These are phyloP conservation scores for Leonotis leonurus DNA, from an alignment of 257 asterid genomes.

Conservation along the genomic window DNA sequence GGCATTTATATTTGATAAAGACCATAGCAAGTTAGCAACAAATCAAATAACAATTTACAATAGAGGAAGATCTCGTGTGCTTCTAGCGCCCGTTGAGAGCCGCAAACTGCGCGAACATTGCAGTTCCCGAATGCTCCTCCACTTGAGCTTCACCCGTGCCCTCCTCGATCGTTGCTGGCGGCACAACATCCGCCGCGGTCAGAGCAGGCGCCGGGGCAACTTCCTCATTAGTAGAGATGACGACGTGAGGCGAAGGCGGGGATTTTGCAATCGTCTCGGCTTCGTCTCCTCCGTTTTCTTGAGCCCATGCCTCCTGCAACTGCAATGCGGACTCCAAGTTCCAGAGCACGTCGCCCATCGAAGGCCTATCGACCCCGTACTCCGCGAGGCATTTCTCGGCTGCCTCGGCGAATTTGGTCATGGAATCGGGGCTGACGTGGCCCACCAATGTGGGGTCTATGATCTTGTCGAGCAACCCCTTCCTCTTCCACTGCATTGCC, in stretches of 20 bases:
- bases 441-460: constrained; percentile 63
- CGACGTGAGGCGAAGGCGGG: constrained; percentile 8
- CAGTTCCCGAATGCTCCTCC: constrained; percentile 77
- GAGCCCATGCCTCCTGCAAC: constrained; percentile 50
- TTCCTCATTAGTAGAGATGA: background rate
- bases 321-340: constrained; percentile 78
- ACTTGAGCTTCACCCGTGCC: constrained; percentile 33
- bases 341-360: constrained; percentile 96
- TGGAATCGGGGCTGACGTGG: constrained; percentile 57
- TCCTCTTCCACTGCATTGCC: constrained; percentile 93
- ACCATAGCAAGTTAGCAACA: background rate
- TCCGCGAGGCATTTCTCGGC: constrained; percentile 89
- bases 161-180: constrained; percentile 23
- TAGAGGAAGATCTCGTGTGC: background rate
- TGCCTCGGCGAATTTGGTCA: constrained; percentile 76
- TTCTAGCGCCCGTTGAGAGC: constrained; percentile 61
- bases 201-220: background rate
- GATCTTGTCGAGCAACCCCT: constrained; percentile 69
- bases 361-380: constrained; percentile 84
- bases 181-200: constrained; percentile 8
- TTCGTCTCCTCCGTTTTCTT: constrained; percentile 26
- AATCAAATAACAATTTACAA: background rate
- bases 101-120: constrained; percentile 70
- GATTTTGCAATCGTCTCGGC: constrained; percentile 20
- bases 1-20: background rate